These are phyloP conservation scores for Saturnispora besseyi DNA, from an alignment of 805 yeast species.

Conservation along the genomic window DNA sequence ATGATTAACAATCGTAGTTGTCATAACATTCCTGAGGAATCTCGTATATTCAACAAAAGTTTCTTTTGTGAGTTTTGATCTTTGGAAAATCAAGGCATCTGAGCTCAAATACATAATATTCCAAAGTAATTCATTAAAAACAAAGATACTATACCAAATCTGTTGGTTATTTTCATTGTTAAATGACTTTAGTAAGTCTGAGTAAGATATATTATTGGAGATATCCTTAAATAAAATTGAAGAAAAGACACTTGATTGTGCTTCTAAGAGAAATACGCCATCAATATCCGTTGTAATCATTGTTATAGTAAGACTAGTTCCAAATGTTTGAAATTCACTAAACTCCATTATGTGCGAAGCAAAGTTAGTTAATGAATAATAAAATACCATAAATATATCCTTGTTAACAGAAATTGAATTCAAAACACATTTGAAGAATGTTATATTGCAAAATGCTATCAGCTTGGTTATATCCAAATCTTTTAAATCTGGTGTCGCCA, in stretches of 20 bases:
- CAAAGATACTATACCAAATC: neutral
- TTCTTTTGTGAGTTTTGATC: slow-evolving; percentile 12
- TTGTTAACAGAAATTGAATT: neutral
- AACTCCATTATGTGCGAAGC: neutral
- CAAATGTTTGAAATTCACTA: neutral
- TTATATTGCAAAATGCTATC: neutral
- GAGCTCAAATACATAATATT: slow-evolving; percentile 2
- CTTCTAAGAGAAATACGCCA: neutral
- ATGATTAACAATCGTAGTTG: slow-evolving; percentile 29
- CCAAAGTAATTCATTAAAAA: neutral
- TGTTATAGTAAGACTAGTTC: neutral
- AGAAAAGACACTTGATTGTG: neutral
- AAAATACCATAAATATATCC: neutral
- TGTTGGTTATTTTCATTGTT: neutral
- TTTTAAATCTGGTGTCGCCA: neutral
- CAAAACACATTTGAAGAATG: neutral
- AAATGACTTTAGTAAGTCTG: neutral
- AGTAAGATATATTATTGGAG: neutral
- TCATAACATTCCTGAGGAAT: slow-evolving; percentile 43
- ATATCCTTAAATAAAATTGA: neutral
- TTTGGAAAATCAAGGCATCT: neutral
- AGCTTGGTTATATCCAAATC: neutral
- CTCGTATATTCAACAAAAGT: slow-evolving; percentile 34
- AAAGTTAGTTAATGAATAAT: neutral
- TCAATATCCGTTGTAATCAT: neutral